Percentiles rank a stretch among this genome's conserved stretches.
phyloP scores from a whole-genome alignment of 768 basidiomycete species.

The Lentinus brumalis region DNA sequence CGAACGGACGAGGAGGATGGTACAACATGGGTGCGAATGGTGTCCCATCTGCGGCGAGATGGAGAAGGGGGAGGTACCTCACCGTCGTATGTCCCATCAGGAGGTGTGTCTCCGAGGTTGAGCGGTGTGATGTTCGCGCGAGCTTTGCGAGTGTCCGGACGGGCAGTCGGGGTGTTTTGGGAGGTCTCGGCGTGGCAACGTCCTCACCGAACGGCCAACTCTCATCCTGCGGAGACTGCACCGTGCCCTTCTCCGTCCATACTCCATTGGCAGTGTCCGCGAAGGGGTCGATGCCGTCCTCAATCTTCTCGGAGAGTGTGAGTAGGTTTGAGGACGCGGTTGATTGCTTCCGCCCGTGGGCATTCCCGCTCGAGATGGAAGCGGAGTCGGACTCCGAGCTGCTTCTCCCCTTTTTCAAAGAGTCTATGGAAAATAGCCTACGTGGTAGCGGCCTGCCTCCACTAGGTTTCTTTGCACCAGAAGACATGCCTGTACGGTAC shows the following conservation, averaged over 20 bases:
- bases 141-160: conserved; percentile 4
- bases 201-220: neutral
- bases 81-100: neutral
- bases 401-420: conserved; percentile 23
- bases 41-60: conserved; percentile 30
- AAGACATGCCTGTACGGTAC: conserved; percentile 5
- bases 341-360: conserved; percentile 10
- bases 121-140: conserved; percentile 17
- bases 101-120: conserved; percentile 13
- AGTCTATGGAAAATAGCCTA: conserved; percentile 31
- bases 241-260: conserved; percentile 27
- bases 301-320: conserved; percentile 21
- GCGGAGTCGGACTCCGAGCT: conserved; percentile 19
- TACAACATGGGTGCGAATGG: conserved; percentile 29
- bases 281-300: conserved; percentile 19
- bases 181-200: neutral
- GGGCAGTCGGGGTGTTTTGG: neutral
- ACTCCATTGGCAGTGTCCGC: conserved; percentile 4
- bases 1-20: conserved; percentile 14
- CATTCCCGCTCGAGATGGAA: conserved; percentile 2
- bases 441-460: conserved; percentile 25
- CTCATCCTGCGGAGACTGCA: conserved; percentile 23
- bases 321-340: conserved; percentile 16
- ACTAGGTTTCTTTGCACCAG: conserved; percentile 23
- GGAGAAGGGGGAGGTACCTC: conserved; percentile 21